Base-by-base conservation (phyloP, 1,284 basidiomycete genomes). In the Apiotrichum sp. region DNA sequence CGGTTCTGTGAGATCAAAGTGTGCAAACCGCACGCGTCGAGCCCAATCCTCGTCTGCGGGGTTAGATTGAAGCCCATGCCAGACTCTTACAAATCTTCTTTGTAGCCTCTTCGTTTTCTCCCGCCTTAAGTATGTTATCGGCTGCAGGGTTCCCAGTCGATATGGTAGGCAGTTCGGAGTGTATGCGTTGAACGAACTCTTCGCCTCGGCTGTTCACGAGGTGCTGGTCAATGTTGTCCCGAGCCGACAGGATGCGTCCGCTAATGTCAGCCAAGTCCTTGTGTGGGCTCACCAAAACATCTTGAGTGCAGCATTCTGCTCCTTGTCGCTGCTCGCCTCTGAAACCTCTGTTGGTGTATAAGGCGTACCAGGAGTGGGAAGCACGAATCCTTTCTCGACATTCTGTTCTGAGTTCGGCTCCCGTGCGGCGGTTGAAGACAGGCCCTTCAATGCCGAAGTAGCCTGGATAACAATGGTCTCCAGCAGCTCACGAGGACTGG, bases 381-480 rank as follows among this genome's bases (percentile, higher is more conserved):
- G 22, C 22, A 22, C 22, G 22, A 22, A 22, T 22, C 22, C 22
- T 22, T 22, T 22, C 22, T 22, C 22, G 22, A 22, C 22, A 22
- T 22, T 22, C 22, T 22, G 22, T 22, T 22, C 22, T 22, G 22
- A 22, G 22, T 22, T 22, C 22, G 22, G 22, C 22, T 22, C 22
- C 22, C 22, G 22, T 22, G 22, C 22, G 22, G 22, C 22, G 4
- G 77, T 72, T 13, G 84, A 82, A 68, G 89, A 86, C 40, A 93
- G 75, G 4, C 89, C 87, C 70, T 90, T 91, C 65, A 90, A 78
- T 2, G 90, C 89, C 11, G 90, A 89, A 55, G 85, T 83, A 2
- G 90, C 89, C 75, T 96, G 92, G 52, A 92, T 89, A 44, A 86
- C 86, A 58, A 93, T 86, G 3, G 83, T 86, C 74, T 96, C 91